Percentiles rank a stretch among this genome's conserved stretches.
Conservation (phyloP, 2,329 filamentous ascomycete genomes). For the Sporothrix mexicana region DNA sequence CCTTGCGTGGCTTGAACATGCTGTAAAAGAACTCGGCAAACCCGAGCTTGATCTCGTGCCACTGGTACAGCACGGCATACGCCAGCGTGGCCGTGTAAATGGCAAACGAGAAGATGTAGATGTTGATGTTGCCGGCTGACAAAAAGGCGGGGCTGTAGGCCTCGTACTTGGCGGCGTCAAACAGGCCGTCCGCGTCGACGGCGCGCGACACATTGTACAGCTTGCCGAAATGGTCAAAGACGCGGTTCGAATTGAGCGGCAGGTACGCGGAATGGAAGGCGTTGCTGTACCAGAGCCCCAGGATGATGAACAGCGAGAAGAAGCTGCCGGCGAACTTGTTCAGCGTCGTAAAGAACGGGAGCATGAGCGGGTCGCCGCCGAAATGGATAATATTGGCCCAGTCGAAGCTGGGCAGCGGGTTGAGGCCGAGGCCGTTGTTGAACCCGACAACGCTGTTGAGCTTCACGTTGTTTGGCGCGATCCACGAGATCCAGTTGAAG, state of each 20-base stretch:
- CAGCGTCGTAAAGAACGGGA: constrained; percentile 5
- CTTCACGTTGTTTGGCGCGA: not conserved
- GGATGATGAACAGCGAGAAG: not conserved
- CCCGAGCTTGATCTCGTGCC: constrained; percentile 35
- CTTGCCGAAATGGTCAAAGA: not conserved
- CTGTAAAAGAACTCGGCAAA: constrained; percentile 29
- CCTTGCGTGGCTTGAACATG: constrained; percentile 20
- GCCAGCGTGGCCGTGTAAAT: constrained; percentile 59
- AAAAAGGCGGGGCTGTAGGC: constrained; percentile 60
- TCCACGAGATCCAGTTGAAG: constrained; percentile 19
- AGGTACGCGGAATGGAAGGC: not conserved
- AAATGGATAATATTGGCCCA: not conserved
- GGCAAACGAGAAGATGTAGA: constrained; percentile 63
- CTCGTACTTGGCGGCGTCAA: constrained; percentile 48
- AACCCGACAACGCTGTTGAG: constrained; percentile 11
- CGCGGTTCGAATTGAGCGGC: constrained; percentile 16
- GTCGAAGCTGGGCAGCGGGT: constrained; percentile 1
- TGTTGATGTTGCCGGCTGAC: constrained; percentile 55
- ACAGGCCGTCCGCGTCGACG: not conserved
- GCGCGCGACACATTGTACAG: constrained; percentile 2
- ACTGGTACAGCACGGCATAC: constrained; percentile 55
- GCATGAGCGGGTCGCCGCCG: not conserved
- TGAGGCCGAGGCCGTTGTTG: constrained; percentile 1
- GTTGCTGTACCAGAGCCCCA: constrained; percentile 8
- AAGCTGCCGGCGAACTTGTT: constrained; percentile 14